Evolutionary conservation across 2,329 filamentous ascomycete genomes (phyloP), one percentile per base, ranked within the genome.

Genomic region (Tolypocladium sp.): DNA sequence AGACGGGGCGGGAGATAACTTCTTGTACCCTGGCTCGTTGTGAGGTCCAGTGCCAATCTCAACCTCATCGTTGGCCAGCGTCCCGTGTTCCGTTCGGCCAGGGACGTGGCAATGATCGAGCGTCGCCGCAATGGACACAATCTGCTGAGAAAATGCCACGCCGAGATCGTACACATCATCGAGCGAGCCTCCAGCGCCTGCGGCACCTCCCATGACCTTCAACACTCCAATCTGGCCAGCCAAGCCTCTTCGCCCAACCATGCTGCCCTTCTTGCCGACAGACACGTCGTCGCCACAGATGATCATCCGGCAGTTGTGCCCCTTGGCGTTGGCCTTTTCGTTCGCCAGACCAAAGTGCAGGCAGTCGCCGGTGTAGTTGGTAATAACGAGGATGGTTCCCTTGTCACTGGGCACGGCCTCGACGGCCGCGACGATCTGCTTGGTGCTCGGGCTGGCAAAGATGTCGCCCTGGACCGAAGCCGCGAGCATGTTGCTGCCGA

Each of bases 1-100:
- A 10, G 78, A 73, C 3, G 79, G 81, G 0, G 71, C 74, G 0
- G 81, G 84, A 0, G 79, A 80, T 22, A 86, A 66, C 68, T 82
- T 83, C 66, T 75, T 76, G 65, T 84, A 81, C 0, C 81, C 85
- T 0, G 85, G 85, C 69, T 89, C 85, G 66, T 87, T 87, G 68
- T 89, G 86, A 17, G 84, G 84, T 0, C 86, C 85, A 27, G 85
- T 87, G 3, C 86, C 85, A n/a, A 88, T 75, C 68, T 86, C 85
- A 41, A 87, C 69, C 59, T 83, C 82, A 58, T 83, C 70, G 1
- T 72, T 68, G 12, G 71, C 73, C 2, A 86, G 75, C 20, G 71
- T 76, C n/a, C 70, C 76, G 59, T 81, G 78, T 59, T 81, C 75
- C 2, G 73, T 68, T 44, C 81, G 74, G 0, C 82, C 82, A 0